phyloP scores from a whole-genome alignment of 2,329 filamentous ascomycete species.

The Hortaea sp. region DNA sequence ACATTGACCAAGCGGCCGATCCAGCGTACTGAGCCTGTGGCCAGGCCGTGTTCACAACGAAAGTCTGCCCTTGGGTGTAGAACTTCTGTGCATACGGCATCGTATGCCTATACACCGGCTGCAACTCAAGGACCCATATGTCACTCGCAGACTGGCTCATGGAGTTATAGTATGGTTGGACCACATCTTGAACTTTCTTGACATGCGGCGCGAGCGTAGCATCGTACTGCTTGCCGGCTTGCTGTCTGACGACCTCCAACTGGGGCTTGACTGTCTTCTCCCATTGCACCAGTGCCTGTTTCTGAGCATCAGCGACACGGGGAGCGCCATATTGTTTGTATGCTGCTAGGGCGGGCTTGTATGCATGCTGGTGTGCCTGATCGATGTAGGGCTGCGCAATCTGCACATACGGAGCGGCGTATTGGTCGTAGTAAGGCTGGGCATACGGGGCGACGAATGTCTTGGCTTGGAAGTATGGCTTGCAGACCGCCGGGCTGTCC shows the following conservation, averaged over 20 bases:
- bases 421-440: constrained; percentile 74
- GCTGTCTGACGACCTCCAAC: constrained; percentile 52
- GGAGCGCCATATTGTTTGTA: constrained; percentile 66
- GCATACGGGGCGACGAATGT: constrained; percentile 64
- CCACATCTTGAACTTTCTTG: constrained; percentile 44
- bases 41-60: constrained; percentile 59
- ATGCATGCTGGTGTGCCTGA: constrained; percentile 48
- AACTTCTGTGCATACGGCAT: constrained; percentile 63
- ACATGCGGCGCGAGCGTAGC: constrained; percentile 64
- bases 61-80: constrained; percentile 56
- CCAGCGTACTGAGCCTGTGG: constrained; percentile 64
- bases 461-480: constrained; percentile 61
- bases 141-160: constrained; percentile 53
- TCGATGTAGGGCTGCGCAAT: constrained; percentile 62
- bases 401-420: constrained; percentile 75
- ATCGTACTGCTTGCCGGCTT: constrained; percentile 58
- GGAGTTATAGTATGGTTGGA: constrained; percentile 64
- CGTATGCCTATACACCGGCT: constrained; percentile 66
- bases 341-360: constrained; percentile 55
- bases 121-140: constrained; percentile 60
- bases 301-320: constrained; percentile 55
- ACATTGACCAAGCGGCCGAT: constrained; percentile 58
- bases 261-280: constrained; percentile 67
- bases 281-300: constrained; percentile 65
- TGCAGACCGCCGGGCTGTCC: constrained; percentile 67